Base-by-base conservation (phyloP, 2,329 filamentous ascomycete genomes). In the Lasiodiplodia citricola region DNA sequence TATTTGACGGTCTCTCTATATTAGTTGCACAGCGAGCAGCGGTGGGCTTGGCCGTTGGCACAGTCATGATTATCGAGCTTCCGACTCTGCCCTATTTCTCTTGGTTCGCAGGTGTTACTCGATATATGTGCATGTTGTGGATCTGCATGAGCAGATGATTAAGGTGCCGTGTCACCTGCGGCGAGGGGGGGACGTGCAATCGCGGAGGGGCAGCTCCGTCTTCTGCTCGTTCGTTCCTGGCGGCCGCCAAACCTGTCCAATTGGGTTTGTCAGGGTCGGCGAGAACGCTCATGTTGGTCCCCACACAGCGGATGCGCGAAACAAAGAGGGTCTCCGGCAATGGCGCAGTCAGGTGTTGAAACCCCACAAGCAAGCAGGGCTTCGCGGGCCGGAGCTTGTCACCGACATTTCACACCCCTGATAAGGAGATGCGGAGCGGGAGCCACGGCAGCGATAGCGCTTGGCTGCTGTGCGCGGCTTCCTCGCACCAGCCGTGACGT, bases 21-120 rank as follows among this genome's bases (percentile, higher is more conserved):
- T 64, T 18, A 28, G 41, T 38, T 38, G 31, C 44, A 25, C 25
- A 60, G 57, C 47, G 57, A 23, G 37, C 21, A 35, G 58, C 58
- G 58, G 58, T 35, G 35, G 28, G 60, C 60, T 52, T 64, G 60
- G 60, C 60, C 60, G 60, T 52, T 52, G 60, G 47, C 47, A 52
- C 47, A 52, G 38, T 47, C 18, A 64, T 38, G 47, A 64, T 64
- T 23, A 38, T 47, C 60, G 52, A 64, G 31, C 31, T 64, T 52
- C 60, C 51, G 41, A 52, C 44, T 64, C 60, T 28, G n/a, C 44
- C 18, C 18, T 47, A 10, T 16, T 28, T 35, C 31, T 21, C 44
- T 14, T 44, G 41, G 4, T 44, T 18, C 16, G 37, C 37, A n/a
- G 41, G 41, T 44, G 41, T 16, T 16, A 47, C 41, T 47, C 16